Base-by-base conservation (phyloP, 2,329 filamentous ascomycete genomes). In the Aspergillus fumigatus region DNA sequence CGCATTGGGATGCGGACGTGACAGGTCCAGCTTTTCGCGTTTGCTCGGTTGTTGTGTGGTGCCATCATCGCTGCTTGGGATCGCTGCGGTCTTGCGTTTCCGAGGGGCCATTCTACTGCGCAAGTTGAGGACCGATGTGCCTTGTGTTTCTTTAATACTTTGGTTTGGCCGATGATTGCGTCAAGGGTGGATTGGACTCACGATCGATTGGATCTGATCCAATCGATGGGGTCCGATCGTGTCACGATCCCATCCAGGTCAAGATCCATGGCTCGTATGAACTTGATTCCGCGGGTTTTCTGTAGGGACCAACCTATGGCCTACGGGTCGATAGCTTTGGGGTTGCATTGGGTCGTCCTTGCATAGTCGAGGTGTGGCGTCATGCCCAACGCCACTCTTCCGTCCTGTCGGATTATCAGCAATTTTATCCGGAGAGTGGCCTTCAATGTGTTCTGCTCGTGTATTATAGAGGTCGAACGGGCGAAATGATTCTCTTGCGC, bases 1-100 rank as follows among this genome's bases (percentile, higher is more conserved):
- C 1, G 76, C 69, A 50, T 71, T 69, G 3, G 65, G 70, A 54
- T 73, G 71, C 0, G 67, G 68, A n/a, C 59, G 55, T 1, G 53
- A 54, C 19, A 68, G 29, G 43, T 66, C 62, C 0, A 52, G 40
- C 11, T 56, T 60, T 3, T 52, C 57, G 48, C 59, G 65, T 56
- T 67, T 71, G 48, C 41, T 59, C 1, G 53, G 50, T n/a, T 55
- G 54, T 9, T 55, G 54, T 9, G 58, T 52, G 45, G 6, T 58
- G 51, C 11, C 26, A 23, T 49, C 26, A 23, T 49, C 27, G 14
- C 48, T n/a, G 61, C 29, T 29, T 58, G 19, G 53, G 32, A n/a
- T n/a, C n/a, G 23, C 59, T 10, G 63, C 54, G 3, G 62, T 53
- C 50, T 65, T 70, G 50, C 68, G 68, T 54, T 71, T 71, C 32